Base-by-base conservation (phyloP, 257 asterid species). In the Agastache rugosa region DNA sequence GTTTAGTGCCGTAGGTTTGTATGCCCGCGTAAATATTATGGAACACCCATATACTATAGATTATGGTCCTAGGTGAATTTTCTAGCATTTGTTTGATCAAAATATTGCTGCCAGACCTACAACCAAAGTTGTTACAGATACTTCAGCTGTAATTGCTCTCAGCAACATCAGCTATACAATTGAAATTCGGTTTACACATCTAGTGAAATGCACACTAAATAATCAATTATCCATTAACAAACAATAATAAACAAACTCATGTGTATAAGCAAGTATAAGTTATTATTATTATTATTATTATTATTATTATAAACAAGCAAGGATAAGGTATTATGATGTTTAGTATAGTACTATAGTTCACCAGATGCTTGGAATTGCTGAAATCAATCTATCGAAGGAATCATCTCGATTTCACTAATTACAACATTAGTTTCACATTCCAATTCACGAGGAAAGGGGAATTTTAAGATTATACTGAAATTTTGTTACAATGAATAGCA, bases 111-210 rank as follows among this genome's bases (percentile, higher is more conserved):
- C 37, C 20, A 22, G 61, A 22, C 39, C 53, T 56, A 69, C 10
- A 35, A 53, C 45, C 29, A 6, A 69, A 19, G 63, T 34, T 51
- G 12, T n/a, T 34, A 19, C 11, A 1, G 45, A 35, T 53, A 27
- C 48, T 69, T 71, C 75, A 25, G 14, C 16, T 37, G 59, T 19
- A 11, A 22, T 35, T 47, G 63, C 70, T 62, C 31, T 60, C 44
- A 27, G 20, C 11, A 29, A 8, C 47, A 73, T 7, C 31, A 25
- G 76, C 31, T 54, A 71, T 59, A n/a, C 15, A n/a, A 23, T 42
- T 27, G 69, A 25, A 7, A 61, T 61, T 29, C 2, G 45, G 17
- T 5, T 25, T 23, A 48, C 1, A 23, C 37, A 23, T 1, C 37
- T 20, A 0, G 63, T 23, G 39, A 58, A 58, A 11, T 12, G 34